Percentiles rank a stretch among this genome's conserved stretches.
Conservation (phyloP, 176 grass and related monocot genomes). For the Carex cristatella region DNA sequence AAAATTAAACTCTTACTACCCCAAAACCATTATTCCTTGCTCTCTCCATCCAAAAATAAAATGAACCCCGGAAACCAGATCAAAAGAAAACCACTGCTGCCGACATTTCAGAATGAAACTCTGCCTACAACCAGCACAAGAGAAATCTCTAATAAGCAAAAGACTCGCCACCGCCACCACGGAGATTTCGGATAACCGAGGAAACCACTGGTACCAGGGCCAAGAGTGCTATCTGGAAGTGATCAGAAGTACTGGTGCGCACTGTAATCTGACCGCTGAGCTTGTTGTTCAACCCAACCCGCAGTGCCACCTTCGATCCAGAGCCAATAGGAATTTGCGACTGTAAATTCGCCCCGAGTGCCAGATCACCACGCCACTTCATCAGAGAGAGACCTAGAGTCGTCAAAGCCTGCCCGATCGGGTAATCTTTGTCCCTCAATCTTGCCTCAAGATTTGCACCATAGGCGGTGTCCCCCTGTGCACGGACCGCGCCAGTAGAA, state of each 20-base stretch:
- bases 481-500: constrained; percentile 60
- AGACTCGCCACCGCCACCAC: constrained; percentile 15
- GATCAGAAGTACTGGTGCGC: constrained; percentile 83
- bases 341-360: constrained; percentile 80
- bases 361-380: constrained; percentile 65
- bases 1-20: constrained; percentile 12
- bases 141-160: constrained; percentile 17
- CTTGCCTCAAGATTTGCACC: constrained; percentile 79
- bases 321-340: constrained; percentile 61
- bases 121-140: neutral
- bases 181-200: constrained; percentile 47
- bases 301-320: constrained; percentile 72
- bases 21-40: constrained; percentile 2
- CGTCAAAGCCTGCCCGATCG: constrained; percentile 55
- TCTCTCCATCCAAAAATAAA: constrained; percentile 21
- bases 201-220: constrained; percentile 58
- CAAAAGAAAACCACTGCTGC: neutral
- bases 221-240: constrained; percentile 71
- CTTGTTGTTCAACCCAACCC: constrained; percentile 78
- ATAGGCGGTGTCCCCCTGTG: constrained; percentile 68
- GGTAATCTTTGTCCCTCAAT: constrained; percentile 68
- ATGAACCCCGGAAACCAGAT: neutral
- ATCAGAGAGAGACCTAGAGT: constrained; percentile 80
- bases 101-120: neutral
- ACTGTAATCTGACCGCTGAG: constrained; percentile 70